Evolutionary conservation across 2,329 filamentous ascomycete genomes (phyloP), one percentile per base, ranked within the genome.

Genomic region (Plectosphaerella sp.): DNA sequence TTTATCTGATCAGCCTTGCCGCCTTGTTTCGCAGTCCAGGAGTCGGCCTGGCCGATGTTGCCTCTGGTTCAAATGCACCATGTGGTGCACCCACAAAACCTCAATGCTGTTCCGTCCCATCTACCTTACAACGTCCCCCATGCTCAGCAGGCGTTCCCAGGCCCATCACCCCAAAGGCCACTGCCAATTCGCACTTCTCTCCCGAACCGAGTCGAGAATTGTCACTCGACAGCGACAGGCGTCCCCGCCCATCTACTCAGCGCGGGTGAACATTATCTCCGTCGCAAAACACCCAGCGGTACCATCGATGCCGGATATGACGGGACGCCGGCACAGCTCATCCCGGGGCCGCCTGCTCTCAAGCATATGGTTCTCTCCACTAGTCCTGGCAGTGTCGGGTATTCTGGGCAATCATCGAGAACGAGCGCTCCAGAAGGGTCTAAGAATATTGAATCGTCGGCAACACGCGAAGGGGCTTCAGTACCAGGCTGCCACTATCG

Each of bases 251-350:
- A 53, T 7, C 42, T 54, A 20, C 18, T 52, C 28, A 70, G 73
- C 5, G 67, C 70, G 51, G 66, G 70, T 50, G 91, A 96, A 67
- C 86, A 96, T 67, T 88, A 90, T 61, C 76, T 97, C 52, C 84
- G 93, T 58, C 84, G 93, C 59, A 97, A 97, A 70, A 97, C 93
- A 9, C 94, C 93, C 5, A 93, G 87, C 63, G 94, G 93, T n/a
- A 96, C 91, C 37, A 80, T 97, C 55, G 87, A 93, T 58, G 91
- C 89, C 50, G 91, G 91, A 11, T 97, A 96, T 64, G 92, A 97
- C 76, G 91, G 89, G 33, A 89, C 89, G 5, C 84, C 86, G 2
- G 78, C 86, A 20, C 87, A 91, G 63, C 83, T 87, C 61, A 83
- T 80, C 10, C 83, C 86, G 36, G 88, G 88, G 37, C 87, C 87